phyloP scores from a whole-genome alignment of 768 basidiomycete genomes.

The Gloeopeniophorella convolvens region DNA sequence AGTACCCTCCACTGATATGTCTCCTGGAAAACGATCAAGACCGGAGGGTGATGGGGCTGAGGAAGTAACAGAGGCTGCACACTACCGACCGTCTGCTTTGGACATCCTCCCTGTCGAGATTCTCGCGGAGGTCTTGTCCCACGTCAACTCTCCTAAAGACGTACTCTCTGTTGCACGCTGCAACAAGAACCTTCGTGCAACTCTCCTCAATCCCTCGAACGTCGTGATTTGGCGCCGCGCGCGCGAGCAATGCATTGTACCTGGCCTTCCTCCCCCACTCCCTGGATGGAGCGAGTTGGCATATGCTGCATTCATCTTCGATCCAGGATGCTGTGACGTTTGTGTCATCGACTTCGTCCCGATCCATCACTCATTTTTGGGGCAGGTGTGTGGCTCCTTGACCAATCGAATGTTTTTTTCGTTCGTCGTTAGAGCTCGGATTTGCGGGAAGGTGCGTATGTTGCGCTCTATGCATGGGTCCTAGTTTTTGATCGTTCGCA shows the following conservation, averaged over 20 bases:
- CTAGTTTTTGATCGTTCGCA: not conserved
- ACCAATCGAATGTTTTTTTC: slow-evolving; percentile 27
- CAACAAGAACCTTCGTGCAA: slow-evolving; percentile 46
- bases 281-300: slow-evolving; percentile 45
- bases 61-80: not conserved
- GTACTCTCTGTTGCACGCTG: slow-evolving; percentile 54
- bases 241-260: slow-evolving; percentile 33
- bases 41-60: not conserved
- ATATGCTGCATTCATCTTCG: slow-evolving; percentile 62
- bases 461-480: not conserved
- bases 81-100: not conserved
- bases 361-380: not conserved
- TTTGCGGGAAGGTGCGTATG: slow-evolving; percentile 11
- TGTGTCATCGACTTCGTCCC: slow-evolving; percentile 14
- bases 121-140: slow-evolving; percentile 53
- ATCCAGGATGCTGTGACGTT: slow-evolving; percentile 51
- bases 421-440: slow-evolving; percentile 9
- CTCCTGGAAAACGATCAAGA: not conserved
- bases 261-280: slow-evolving; percentile 37
- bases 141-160: slow-evolving; percentile 45
- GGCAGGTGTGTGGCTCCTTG: slow-evolving; percentile 28
- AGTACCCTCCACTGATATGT: not conserved
- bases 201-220: slow-evolving; percentile 40
- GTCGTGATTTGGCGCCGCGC: slow-evolving; percentile 55
- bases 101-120: slow-evolving; percentile 52